Evolutionary conservation across 768 basidiomycete species (phyloP).

Genomic region (Tylopilus plumbeoviolaceoides): DNA sequence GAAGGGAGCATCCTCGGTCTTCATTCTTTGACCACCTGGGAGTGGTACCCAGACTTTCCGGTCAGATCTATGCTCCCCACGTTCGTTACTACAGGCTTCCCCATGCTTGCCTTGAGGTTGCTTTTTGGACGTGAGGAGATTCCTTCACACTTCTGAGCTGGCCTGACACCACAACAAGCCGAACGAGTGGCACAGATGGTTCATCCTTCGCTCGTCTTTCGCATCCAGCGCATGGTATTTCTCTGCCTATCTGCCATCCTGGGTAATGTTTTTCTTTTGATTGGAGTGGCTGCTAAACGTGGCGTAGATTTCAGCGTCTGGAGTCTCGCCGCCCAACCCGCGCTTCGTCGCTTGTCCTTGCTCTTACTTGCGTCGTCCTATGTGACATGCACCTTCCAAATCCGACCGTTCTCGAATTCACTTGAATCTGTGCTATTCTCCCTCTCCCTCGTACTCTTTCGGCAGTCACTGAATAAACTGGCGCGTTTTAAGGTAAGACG

Average conservation of each 20-base stretch:
- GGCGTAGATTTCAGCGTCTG: conserved; percentile 23
- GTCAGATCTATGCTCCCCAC: conserved; percentile 34
- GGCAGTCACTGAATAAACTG: conserved; percentile 11
- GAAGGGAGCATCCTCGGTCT: conserved; percentile 30
- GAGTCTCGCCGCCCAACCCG: conserved; percentile 20
- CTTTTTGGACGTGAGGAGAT: conserved; percentile 23
- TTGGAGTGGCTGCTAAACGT: conserved; percentile 1
- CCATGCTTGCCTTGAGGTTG: conserved; percentile 19
- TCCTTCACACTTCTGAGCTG: background rate
- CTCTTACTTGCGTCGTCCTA: conserved; percentile 35
- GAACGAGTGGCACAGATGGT: conserved; percentile 1
- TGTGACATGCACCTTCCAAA: conserved; percentile 35
- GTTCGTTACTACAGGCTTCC: conserved; percentile 32
- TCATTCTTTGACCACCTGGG: conserved; percentile 33
- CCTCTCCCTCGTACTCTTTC: conserved; percentile 27
- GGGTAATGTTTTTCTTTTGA: conserved; percentile 21
- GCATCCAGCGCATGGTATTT: conserved; percentile 29
- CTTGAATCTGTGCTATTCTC: conserved; percentile 32
- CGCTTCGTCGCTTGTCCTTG: conserved; percentile 16
- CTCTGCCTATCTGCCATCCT: conserved; percentile 30
- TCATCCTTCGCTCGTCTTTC: conserved; percentile 23
- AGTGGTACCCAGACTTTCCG: conserved; percentile 34
- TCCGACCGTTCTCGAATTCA: conserved; percentile 39
- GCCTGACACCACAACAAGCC: conserved; percentile 14
- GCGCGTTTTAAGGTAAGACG: background rate